These are phyloP conservation scores for Aspergillus sclerotiicarbonarius DNA, from an alignment of 495 filamentous ascomycete genomes.

Conservation along the genomic window DNA sequence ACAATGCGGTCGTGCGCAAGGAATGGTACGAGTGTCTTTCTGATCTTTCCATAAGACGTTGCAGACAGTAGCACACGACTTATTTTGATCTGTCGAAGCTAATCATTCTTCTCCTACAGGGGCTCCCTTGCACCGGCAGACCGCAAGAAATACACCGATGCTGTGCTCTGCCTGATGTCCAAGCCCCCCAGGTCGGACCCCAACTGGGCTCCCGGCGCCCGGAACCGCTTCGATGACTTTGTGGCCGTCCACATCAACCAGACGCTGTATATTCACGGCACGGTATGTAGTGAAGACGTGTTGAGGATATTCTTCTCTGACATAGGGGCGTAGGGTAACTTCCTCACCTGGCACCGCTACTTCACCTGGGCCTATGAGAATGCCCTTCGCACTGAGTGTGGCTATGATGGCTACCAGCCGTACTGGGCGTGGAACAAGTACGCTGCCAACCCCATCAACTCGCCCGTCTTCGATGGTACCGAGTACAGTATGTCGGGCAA, in stretches of 20 bases:
- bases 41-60: background rate
- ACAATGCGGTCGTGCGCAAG: conserved; percentile 28
- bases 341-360: conserved; percentile 66
- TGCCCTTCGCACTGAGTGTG: conserved; percentile 63
- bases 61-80: conserved; percentile 2
- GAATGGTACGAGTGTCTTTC: conserved; percentile 31
- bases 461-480: conserved; percentile 60
- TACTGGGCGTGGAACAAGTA: conserved; percentile 63
- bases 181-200: conserved; percentile 42
- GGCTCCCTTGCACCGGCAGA: conserved; percentile 43
- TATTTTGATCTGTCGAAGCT: too few species aligned
- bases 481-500: conserved; percentile 56
- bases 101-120: conserved; percentile 31
- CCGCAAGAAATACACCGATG: conserved; percentile 55
- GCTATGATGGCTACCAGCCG: conserved; percentile 49
- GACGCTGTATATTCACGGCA: conserved; percentile 55
- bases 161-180: conserved; percentile 57
- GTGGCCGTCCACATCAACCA: conserved; percentile 61
- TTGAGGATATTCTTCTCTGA: background rate
- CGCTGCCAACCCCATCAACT: conserved; percentile 47
- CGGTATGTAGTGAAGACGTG: conserved; percentile 29
- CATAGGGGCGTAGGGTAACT: conserved; percentile 44
- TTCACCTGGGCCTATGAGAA: conserved; percentile 60
- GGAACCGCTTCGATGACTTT: conserved; percentile 64
- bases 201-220: conserved; percentile 42